Conservation (phyloP, 805 yeast species). For the Yamadazyma olivae region DNA sequence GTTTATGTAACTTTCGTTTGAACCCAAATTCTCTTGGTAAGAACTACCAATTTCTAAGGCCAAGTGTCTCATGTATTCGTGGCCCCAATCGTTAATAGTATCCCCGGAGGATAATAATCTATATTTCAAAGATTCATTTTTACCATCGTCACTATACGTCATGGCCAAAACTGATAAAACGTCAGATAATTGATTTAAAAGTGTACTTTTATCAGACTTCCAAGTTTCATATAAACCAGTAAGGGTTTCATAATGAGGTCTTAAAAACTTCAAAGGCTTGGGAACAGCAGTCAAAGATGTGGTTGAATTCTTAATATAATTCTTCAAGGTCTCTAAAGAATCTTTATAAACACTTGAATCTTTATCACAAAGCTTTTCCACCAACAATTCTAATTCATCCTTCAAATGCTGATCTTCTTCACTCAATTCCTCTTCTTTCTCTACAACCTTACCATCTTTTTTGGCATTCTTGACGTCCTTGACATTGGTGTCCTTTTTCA, state of each 20-base stretch:
- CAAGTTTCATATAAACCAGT: slow-evolving; percentile 65
- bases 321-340: slow-evolving; percentile 69
- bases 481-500: neutral
- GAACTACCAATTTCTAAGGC: slow-evolving; percentile 94
- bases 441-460: neutral
- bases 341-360: slow-evolving; percentile 47
- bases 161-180: slow-evolving; percentile 89
- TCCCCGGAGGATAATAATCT: slow-evolving; percentile 56
- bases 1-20: slow-evolving; percentile 29
- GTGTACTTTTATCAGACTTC: slow-evolving; percentile 32
- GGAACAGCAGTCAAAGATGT: slow-evolving; percentile 99
- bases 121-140: slow-evolving; percentile 75
- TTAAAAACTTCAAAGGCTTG: slow-evolving; percentile 91
- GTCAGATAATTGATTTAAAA: slow-evolving; percentile 61
- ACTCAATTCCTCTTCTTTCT: slow-evolving; percentile 73
- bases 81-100: slow-evolving; percentile 89
- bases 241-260: slow-evolving; percentile 79
- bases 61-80: slow-evolving; percentile 93
- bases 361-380: slow-evolving; percentile 67
- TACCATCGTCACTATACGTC: slow-evolving; percentile 84
- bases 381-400: slow-evolving; percentile 80
- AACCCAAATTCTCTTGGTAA: slow-evolving; percentile 50
- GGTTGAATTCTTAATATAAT: slow-evolving; percentile 83
- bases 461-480: neutral
- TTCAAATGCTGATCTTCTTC: slow-evolving; percentile 92